phyloP scores from a whole-genome alignment of 192 early-diverging fungal genomes.

The Linnemannia schmuckeri region DNA sequence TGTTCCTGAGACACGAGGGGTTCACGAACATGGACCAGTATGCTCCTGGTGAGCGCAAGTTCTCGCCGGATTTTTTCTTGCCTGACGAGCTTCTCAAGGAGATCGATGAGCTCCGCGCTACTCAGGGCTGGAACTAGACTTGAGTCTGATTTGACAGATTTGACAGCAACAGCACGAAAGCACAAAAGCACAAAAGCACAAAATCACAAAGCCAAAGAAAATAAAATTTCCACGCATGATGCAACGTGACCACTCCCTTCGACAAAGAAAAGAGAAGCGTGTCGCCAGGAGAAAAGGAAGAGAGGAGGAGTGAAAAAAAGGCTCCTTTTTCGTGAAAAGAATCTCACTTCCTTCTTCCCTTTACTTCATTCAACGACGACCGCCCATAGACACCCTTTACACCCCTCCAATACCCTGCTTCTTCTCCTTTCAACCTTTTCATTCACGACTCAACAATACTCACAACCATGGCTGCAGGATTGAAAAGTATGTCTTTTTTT shows the following conservation, averaged over 20 bases:
- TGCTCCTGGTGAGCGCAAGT: conserved; percentile 70
- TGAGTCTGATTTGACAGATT: too few relatives aligned
- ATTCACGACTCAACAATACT: background rate
- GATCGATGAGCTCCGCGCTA: conserved; percentile 39
- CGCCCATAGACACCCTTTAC: background rate
- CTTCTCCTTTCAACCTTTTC: background rate
- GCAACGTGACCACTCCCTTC: background rate
- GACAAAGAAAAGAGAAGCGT: background rate
- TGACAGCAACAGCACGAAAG: too few relatives aligned
- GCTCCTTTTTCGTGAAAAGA: background rate
- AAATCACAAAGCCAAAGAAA: too few relatives aligned
- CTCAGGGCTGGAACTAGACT: conserved; percentile 45
- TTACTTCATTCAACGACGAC: background rate
- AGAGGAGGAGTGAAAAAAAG: too few relatives aligned
- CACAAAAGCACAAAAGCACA: background rate
- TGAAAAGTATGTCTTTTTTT: conserved; percentile 48
- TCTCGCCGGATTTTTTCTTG: conserved; percentile 76
- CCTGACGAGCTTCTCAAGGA: conserved; percentile 56
- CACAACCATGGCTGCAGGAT: conserved; percentile 38
- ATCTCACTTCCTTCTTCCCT: background rate
- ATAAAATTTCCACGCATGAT: background rate
- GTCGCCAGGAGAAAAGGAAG: background rate
- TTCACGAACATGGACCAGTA: conserved; percentile 81
- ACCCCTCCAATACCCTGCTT: background rate
- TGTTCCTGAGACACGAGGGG: conserved; percentile 78